A percentile compares a stretch with the other conserved stretches of the same genome.
phyloP scores from a whole-genome alignment of 306 rosid genomes.

The Dryas drummondii region DNA sequence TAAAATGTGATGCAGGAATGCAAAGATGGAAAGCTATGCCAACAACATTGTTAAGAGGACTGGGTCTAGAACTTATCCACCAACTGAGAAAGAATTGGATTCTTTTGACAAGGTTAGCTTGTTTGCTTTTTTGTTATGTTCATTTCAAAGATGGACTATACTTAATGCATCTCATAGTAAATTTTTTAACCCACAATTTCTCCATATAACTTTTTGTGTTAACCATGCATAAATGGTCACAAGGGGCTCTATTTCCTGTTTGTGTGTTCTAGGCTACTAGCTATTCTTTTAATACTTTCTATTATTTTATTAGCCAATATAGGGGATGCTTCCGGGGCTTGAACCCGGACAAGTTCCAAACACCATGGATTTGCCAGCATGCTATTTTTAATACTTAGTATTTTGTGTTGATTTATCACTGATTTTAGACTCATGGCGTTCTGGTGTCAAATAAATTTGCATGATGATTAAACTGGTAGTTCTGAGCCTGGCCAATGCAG shows the following conservation, averaged over 20 bases:
- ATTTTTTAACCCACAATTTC: neutral
- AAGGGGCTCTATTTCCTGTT: slow-evolving; percentile 2
- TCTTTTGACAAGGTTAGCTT: slow-evolving; percentile 82
- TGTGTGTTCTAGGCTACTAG: slow-evolving; percentile 3
- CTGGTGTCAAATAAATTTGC: neutral
- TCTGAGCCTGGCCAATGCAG: neutral
- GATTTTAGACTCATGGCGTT: neutral
- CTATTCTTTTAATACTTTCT: neutral
- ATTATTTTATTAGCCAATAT: neutral
- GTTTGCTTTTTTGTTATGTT: slow-evolving; percentile 9
- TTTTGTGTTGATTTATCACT: neutral
- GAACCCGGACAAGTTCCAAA: neutral
- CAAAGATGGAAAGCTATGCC: slow-evolving; percentile 37
- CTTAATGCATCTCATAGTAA: neutral
- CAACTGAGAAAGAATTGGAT: slow-evolving; percentile 52
- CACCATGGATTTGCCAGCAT: neutral
- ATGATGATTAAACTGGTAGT: neutral
- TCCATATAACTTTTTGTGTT: slow-evolving; percentile 1
- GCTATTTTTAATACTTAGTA: neutral
- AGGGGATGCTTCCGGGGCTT: neutral
- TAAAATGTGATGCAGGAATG: slow-evolving; percentile 65
- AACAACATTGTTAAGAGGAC: slow-evolving; percentile 35
- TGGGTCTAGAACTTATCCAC: slow-evolving; percentile 40
- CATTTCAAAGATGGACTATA: neutral
- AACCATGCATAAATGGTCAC: neutral